Evolutionary conservation across 2,329 filamentous ascomycete genomes (phyloP).

Genomic region (Botrytis fabae): DNA sequence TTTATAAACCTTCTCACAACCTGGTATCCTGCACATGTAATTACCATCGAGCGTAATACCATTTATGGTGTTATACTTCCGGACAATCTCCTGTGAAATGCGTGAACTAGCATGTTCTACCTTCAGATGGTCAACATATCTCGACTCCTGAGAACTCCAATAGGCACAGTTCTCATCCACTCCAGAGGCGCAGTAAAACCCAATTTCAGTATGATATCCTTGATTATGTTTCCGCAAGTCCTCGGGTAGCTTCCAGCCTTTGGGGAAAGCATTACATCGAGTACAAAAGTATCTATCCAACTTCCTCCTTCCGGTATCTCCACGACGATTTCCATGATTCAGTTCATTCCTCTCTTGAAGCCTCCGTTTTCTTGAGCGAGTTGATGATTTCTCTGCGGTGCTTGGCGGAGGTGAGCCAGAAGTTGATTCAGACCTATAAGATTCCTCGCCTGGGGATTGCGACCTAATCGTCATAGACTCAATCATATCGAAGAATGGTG

Average conservation of each 20-base stretch:
- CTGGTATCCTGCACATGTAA: slow-evolving; percentile 8
- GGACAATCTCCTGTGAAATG: neutral
- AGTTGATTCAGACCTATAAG: slow-evolving; percentile 6
- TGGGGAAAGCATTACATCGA: slow-evolving; percentile 2
- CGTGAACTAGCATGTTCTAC: slow-evolving; percentile 5
- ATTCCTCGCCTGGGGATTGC: neutral
- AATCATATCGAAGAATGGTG: neutral
- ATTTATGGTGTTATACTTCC: neutral
- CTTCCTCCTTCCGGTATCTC: slow-evolving; percentile 8
- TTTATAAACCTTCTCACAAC: slow-evolving; percentile 6
- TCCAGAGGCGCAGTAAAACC: slow-evolving; percentile 13
- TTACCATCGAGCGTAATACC: neutral
- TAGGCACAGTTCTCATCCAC: neutral
- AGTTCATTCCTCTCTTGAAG: neutral
- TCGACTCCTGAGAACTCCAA: slow-evolving; percentile 10
- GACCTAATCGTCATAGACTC: neutral
- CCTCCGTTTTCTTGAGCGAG: neutral
- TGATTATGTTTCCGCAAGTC: slow-evolving; percentile 12
- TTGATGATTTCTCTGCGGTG: neutral
- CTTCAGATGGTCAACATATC: slow-evolving; percentile 7
- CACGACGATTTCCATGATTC: neutral
- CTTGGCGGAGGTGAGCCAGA: neutral
- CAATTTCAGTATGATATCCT: slow-evolving; percentile 2
- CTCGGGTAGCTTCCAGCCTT: slow-evolving; percentile 14
- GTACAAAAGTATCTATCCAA: slow-evolving; percentile 8